Evolutionary conservation across 73 alveolate genomes (phyloP), one percentile per base, ranked within the genome.

Genomic region (Paramecium caudatum): DNA sequence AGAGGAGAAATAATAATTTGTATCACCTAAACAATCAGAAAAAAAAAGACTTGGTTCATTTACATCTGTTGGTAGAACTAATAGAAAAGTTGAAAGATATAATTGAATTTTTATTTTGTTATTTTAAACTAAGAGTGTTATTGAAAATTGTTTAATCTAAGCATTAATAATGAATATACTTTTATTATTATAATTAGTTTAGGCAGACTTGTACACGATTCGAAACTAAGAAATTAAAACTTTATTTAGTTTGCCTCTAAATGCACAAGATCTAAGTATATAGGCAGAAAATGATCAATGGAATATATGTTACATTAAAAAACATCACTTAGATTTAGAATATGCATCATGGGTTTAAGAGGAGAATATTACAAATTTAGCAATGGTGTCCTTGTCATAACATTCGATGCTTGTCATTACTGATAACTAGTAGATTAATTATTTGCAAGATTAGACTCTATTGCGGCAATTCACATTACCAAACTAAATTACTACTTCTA

Each of bases 91-190:
- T 19, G 80, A 55, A 43, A 55, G 30, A 55, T 55, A 55, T 55
- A 6, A 9, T 3, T 55, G 80, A 55, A 27, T 27, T 55, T 23
- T 27, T 49, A 27, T 19, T 39, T 39, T 6, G 5, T 9, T 39
- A 39, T 39, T 9, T 39, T 6, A 39, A 6, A 39, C 5, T 39
- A 39, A 39, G 9, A 39, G 9, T 6, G 9, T 39, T 39, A 39
- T 6, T 39, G 9, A 6, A 39, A 39, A 39, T 39, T n/a, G n/a
- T n/a, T n/a, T n/a, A n/a, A n/a, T n/a, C n/a, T n/a, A n/a, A n/a
- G n/a, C n/a, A n/a, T n/a, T n/a, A n/a, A n/a, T n/a, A 55, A 55
- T 55, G 80, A 27, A 55, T 55, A 55, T 55, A 27, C 46, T 55
- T 55, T 55, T 55, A 55, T 27, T 55, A 55, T 55, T 55, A 27